Base-by-base conservation (phyloP, 305 asterid species). In the Fraxinus latifolia region DNA sequence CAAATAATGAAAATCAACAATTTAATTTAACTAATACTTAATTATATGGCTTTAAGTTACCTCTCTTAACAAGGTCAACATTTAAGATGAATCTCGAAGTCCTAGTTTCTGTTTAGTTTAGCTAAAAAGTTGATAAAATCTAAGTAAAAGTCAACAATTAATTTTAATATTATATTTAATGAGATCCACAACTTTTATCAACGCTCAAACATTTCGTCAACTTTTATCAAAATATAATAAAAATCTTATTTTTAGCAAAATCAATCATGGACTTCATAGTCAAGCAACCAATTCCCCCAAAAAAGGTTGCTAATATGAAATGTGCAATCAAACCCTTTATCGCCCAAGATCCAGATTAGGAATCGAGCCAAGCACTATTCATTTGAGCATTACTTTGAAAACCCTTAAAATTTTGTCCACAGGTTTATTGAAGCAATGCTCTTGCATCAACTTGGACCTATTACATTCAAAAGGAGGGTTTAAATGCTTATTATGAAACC, bases 401-500 rank as follows among this genome's bases (percentile, higher is more conserved):
- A 55, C 21, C 67, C 11, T 53, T n/a, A n/a, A n/a, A 17, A 53
- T 53, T 53, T n/a, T n/a, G 65, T 53, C 65, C 23, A 53, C 65
- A 6, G 4, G 11, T 27, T 5, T 55, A 7, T 6, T 55, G 67
- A 55, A 55, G 67, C 12, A 55, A 55, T 55, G 67, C 29, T 55
- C 29, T 55, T 55, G 67, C 29, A 55, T 55, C 27, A 53, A 53
- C 23, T 53, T 6, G 7, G 62, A 53, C 23, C 21, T n/a, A 53
- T 53, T 5, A 7, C n/a, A 27, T 9, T 67, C 74, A 12, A 9
- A 67, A 67, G 36, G 37, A 68, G 17, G 21, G 42, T 68, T 29
- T 15, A 68, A 68, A 68, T 31, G 75, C 9, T 31, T 17, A 27
- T 31, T 39, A 85, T 73, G 44, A 87, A 90, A 88, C 90, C 93